Conservation (phyloP, 805 yeast species). For the Wickerhamiella bombiphila region DNA sequence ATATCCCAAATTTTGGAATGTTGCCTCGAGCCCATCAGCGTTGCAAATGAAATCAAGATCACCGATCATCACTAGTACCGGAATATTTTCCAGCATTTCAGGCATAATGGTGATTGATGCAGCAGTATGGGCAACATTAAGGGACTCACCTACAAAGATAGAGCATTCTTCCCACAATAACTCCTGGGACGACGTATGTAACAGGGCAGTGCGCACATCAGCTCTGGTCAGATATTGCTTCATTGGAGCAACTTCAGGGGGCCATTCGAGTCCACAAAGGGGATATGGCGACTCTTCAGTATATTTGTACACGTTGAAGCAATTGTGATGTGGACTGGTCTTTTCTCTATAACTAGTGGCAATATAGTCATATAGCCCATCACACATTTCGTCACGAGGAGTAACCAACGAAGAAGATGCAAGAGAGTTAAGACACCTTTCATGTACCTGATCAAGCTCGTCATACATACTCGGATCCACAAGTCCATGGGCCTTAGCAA, state of each 20-base stretch:
- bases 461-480: constrained; percentile 24
- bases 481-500: constrained; percentile 43
- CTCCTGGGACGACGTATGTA: neutral
- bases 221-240: constrained; percentile 34
- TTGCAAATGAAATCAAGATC: constrained; percentile 84
- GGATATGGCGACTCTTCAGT: constrained; percentile 61
- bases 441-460: constrained; percentile 17
- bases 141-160: constrained; percentile 23
- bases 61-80: constrained; percentile 69
- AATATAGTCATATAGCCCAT: constrained; percentile 23
- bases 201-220: constrained; percentile 34
- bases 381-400: constrained; percentile 24
- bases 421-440: constrained; percentile 19
- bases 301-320: constrained; percentile 75
- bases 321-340: constrained; percentile 27
- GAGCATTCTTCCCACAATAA: constrained; percentile 91
- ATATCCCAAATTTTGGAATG: constrained; percentile 45
- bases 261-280: constrained; percentile 89
- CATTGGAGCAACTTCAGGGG: constrained; percentile 40
- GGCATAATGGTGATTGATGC: constrained; percentile 63
- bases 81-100: constrained; percentile 37
- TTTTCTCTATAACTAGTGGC: neutral
- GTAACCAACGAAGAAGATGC: constrained; percentile 12
- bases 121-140: constrained; percentile 37
- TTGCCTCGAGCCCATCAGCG: constrained; percentile 52